phyloP scores from a whole-genome alignment of 371 early-diverging fungal genomes.

The Dinochytrium kinnereticum region DNA sequence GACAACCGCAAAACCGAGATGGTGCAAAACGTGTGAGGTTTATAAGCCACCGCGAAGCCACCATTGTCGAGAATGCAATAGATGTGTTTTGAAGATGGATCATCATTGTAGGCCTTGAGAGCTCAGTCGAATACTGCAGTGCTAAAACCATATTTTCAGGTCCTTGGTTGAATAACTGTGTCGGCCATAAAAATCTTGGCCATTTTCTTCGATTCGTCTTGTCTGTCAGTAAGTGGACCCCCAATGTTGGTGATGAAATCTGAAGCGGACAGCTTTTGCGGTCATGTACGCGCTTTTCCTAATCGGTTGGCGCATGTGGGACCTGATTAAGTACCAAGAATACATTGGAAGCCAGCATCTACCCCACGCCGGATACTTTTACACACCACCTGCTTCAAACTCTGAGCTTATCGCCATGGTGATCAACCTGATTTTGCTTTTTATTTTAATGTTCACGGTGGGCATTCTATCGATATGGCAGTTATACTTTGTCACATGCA shows the following conservation, averaged over 20 bases:
- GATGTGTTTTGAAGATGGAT: slow-evolving; percentile 80
- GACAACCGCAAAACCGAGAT: slow-evolving; percentile 30
- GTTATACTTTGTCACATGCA: slow-evolving; percentile 75
- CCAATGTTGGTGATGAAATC: slow-evolving; percentile 30
- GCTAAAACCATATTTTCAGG: slow-evolving; percentile 38
- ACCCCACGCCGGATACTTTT: slow-evolving; percentile 29
- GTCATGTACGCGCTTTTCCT: slow-evolving; percentile 42
- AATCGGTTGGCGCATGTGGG: slow-evolving; percentile 46
- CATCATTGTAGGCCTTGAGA: slow-evolving; percentile 89
- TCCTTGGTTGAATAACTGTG: slow-evolving; percentile 97
- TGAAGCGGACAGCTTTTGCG: slow-evolving; percentile 27
- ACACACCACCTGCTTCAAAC: slow-evolving; percentile 46
- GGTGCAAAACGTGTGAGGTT: slow-evolving; percentile 67
- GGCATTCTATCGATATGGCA: slow-evolving; percentile 85
- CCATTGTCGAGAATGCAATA: slow-evolving; percentile 87
- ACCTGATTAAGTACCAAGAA: slow-evolving; percentile 46
- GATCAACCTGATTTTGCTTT: slow-evolving; percentile 70
- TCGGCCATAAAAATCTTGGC: slow-evolving; percentile 86
- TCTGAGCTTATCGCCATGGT: slow-evolving; percentile 67
- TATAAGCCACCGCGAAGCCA: slow-evolving; percentile 92
- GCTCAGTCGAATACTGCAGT: too few species aligned
- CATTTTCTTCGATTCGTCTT: slow-evolving; percentile 89
- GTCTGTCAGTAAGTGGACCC: slow-evolving; percentile 51
- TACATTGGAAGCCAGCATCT: slow-evolving; percentile 18
- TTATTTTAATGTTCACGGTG: slow-evolving; percentile 75